Evolutionary conservation across 108 stramenopile genomes (phyloP).

Genomic region (Aurantiochytrium sp.): DNA sequence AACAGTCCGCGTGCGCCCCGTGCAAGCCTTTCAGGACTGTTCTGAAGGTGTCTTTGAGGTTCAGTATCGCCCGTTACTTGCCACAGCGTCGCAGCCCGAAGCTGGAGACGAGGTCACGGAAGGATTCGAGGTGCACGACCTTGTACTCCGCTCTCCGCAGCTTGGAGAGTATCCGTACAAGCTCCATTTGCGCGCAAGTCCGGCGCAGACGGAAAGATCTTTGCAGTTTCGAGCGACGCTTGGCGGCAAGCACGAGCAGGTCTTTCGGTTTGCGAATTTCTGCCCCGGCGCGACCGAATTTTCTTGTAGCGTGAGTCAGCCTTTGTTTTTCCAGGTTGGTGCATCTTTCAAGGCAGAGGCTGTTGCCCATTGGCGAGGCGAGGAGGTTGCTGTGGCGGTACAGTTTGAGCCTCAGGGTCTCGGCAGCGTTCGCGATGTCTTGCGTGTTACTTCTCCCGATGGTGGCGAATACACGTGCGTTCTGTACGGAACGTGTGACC

Average conservation of each 20-base stretch:
- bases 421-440: conserved; percentile 38
- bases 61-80: conserved; percentile 49
- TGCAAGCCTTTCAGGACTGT: conserved; percentile 36
- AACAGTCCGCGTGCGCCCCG: conserved; percentile 30
- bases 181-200: conserved; percentile 35
- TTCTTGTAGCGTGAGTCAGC: conserved; percentile 31
- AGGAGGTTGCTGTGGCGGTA: conserved; percentile 35
- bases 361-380: conserved; percentile 44
- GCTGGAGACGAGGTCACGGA: neutral
- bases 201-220: conserved; percentile 26
- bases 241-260: conserved; percentile 40
- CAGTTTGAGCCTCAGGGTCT: conserved; percentile 48
- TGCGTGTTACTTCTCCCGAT: conserved; percentile 25
- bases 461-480: conserved; percentile 41
- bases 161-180: conserved; percentile 50
- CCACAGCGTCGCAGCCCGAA: neutral
- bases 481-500: conserved; percentile 39
- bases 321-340: conserved; percentile 21
- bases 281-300: conserved; percentile 22
- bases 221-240: conserved; percentile 42
- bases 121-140: conserved; percentile 21
- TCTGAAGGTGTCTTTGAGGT: conserved; percentile 54
- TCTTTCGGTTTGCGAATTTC: conserved; percentile 35
- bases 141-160: conserved; percentile 36
- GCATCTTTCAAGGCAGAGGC: neutral